A percentile compares a stretch with the other conserved stretches of the same genome.
Evolutionary conservation across 2,329 filamentous ascomycete genomes (phyloP).

Genomic region (Metarhizium guizhouense): DNA sequence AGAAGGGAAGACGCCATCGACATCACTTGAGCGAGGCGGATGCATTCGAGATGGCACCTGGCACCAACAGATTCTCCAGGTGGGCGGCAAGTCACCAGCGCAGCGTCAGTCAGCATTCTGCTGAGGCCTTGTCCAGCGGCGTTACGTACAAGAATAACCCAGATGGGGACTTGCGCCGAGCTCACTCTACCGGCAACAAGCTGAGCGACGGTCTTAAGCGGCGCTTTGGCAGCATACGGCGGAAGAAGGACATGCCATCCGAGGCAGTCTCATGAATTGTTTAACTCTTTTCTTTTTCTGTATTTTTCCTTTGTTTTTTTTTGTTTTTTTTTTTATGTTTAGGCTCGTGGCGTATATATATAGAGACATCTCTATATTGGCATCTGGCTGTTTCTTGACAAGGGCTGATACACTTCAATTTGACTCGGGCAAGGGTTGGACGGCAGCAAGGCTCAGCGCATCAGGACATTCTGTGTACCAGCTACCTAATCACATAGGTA

Average conservation of each 20-base stretch:
- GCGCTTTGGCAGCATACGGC: conserved; percentile 43
- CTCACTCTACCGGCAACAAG: conserved; percentile 33
- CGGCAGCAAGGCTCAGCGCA: neutral
- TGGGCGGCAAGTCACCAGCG: conserved; percentile 26
- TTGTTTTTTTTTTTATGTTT: neutral
- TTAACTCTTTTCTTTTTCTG: too few species aligned
- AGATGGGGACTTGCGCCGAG: conserved; percentile 23
- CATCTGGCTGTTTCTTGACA: too few species aligned
- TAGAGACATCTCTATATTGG: too few species aligned
- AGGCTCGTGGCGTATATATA: too few species aligned
- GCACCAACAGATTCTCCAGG: conserved; percentile 12
- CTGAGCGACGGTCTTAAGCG: conserved; percentile 43
- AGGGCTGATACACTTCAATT: too few species aligned
- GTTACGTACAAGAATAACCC: conserved; percentile 13
- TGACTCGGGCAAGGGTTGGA: neutral
- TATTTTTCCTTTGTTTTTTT: neutral
- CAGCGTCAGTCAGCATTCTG: conserved; percentile 31
- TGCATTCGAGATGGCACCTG: conserved; percentile 42
- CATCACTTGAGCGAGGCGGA: conserved; percentile 21
- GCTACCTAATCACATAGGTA: neutral
- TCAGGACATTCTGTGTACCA: neutral
- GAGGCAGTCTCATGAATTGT: conserved; percentile 5
- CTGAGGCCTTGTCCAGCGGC: conserved; percentile 14
- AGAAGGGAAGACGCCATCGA: conserved; percentile 39
- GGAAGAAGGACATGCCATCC: conserved; percentile 24